phyloP scores from a whole-genome alignment of 2,329 filamentous ascomycete genomes.

The Atkinsonella hypoxylon region DNA sequence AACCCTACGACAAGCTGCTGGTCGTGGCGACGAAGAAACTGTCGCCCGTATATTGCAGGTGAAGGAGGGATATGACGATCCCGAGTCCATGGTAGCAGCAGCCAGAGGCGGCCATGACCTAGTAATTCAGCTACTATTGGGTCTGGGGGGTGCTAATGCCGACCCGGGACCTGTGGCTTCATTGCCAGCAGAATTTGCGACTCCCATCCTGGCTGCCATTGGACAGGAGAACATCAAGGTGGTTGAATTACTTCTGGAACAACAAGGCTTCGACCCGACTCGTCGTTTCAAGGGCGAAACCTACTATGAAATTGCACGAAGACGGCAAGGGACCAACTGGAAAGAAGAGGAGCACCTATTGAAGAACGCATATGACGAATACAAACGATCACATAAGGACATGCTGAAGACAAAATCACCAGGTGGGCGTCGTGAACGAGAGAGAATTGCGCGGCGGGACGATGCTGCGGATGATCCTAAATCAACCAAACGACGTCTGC shows the following conservation, averaged over 20 bases:
- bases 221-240: slow-evolving; percentile 80
- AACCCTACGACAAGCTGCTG: slow-evolving; percentile 47
- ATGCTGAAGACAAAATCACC: slow-evolving; percentile 39
- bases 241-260: slow-evolving; percentile 65
- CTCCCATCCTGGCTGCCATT: slow-evolving; percentile 88
- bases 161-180: slow-evolving; percentile 57
- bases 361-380: slow-evolving; percentile 61
- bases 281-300: slow-evolving; percentile 63
- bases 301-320: slow-evolving; percentile 78
- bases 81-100: slow-evolving; percentile 80
- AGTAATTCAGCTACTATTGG: slow-evolving; percentile 67
- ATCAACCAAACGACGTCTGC: slow-evolving; percentile 32
- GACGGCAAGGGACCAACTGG: slow-evolving; percentile 78
- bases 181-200: slow-evolving; percentile 60
- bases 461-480: slow-evolving; percentile 34
- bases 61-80: slow-evolving; percentile 53
- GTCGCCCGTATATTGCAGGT: slow-evolving; percentile 50
- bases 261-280: slow-evolving; percentile 71
- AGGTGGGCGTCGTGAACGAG: slow-evolving; percentile 27
- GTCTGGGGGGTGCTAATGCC: slow-evolving; percentile 50
- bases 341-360: slow-evolving; percentile 75
- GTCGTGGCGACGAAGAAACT: slow-evolving; percentile 48
- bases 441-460: slow-evolving; percentile 27
- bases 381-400: slow-evolving; percentile 40
- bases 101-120: slow-evolving; percentile 85